Base-by-base conservation (phyloP, 208 protist species). In the Vickermania spadyakhi region DNA sequence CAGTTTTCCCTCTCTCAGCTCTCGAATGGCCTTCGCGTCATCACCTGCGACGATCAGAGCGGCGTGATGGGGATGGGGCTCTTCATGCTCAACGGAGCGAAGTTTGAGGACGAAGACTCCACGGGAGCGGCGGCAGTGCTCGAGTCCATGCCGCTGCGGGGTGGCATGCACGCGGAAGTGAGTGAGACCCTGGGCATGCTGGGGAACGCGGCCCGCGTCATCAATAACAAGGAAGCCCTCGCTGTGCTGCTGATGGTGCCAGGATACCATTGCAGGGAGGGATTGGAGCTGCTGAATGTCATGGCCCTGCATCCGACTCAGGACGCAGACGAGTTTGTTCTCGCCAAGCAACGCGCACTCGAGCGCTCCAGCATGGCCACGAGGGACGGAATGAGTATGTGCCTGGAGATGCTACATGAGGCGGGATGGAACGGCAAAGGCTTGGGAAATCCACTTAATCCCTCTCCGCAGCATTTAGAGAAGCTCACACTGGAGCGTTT, bases 321-420 rank as follows among this genome's bases (percentile, higher is more conserved):
- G 5, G 60, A 84, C 65, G 56, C 65, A 7, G 76, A 76, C 59
- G 77, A 87, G 60, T 91, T 94, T 64, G 63, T 68, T 28, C 55
- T 80, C 28, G 84, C 83, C 4, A 93, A 91, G 61, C 61, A 68
- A 27, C 70, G 78, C 51, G 72, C 85, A 13, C 28, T 81, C 29
- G 69, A 87, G 57, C 76, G 84, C 5, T 62, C 78, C 0, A 45
- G 75, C 22, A 28, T 91, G 30, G 57, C 71, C 18, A 68, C 52
- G 22, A 72, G 86, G 22, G 90, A 96, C 59, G 83, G 82, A 11
- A 86, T 79, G 3, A 86, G 69, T 45, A 78, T 91, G 70, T 85
- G 83, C 56, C 92, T 96, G 54, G 90, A 96, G 56, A 69, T 91
- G 52, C 72, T 96, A 13, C 90, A 96, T 62, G 86, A 94, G 66